A percentile compares a stretch with the other conserved stretches of the same genome.
phyloP scores from a whole-genome alignment of 805 yeast genomes.

The Monosporozyma yasuniensis region DNA sequence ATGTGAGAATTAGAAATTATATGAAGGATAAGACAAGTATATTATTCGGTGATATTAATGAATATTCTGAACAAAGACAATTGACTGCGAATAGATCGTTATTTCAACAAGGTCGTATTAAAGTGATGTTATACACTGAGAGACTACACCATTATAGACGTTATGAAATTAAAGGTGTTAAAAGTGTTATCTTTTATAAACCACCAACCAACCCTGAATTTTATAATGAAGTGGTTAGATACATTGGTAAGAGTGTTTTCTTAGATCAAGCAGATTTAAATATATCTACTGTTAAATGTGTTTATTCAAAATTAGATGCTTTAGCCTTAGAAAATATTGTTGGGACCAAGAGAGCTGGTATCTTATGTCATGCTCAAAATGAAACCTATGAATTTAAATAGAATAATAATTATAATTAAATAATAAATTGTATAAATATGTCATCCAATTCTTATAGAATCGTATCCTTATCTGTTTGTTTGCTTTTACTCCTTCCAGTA shows the following conservation, averaged over 20 bases:
- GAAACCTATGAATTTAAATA: slow-evolving; percentile 69
- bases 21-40: slow-evolving; percentile 46
- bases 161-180: slow-evolving; percentile 76
- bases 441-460: not conserved
- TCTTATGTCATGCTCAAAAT: slow-evolving; percentile 56
- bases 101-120: slow-evolving; percentile 53
- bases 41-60: slow-evolving; percentile 67
- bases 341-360: slow-evolving; percentile 64
- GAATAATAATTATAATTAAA: not conserved
- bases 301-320: slow-evolving; percentile 76
- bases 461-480: not conserved
- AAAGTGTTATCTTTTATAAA: slow-evolving; percentile 71
- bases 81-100: slow-evolving; percentile 60
- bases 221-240: slow-evolving; percentile 66
- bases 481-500: not conserved
- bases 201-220: slow-evolving; percentile 79
- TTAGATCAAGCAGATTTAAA: slow-evolving; percentile 46
- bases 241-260: slow-evolving; percentile 50
- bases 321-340: slow-evolving; percentile 73
- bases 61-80: slow-evolving; percentile 69
- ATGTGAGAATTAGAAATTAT: slow-evolving; percentile 65
- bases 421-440: not conserved
- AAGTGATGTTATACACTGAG: slow-evolving; percentile 82
- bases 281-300: slow-evolving; percentile 46
- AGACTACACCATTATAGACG: slow-evolving; percentile 89